A percentile compares a stretch with the other conserved stretches of the same genome.
These are phyloP conservation scores for Aethionema arabicum DNA, from an alignment of 345 rosid species.

Conservation along the genomic window DNA sequence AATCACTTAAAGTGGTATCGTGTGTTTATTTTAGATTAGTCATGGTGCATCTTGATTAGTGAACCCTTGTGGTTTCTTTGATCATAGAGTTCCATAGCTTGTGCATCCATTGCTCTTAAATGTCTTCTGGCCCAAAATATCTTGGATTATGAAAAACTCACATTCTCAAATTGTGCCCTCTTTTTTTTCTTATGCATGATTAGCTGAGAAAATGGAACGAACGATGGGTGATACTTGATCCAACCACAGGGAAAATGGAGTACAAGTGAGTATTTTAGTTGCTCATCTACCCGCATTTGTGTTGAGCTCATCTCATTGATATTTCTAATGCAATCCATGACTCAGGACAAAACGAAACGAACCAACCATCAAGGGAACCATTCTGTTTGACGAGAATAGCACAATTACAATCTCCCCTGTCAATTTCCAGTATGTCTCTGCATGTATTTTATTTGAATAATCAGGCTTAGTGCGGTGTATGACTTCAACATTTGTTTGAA, in stretches of 20 bases:
- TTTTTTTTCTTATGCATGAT: slow-evolving; percentile 25
- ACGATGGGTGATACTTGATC: slow-evolving; percentile 94
- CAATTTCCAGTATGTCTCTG: slow-evolving; percentile 74
- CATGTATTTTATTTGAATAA: not conserved
- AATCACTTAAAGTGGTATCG: too few species aligned
- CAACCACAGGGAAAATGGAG: slow-evolving; percentile 95
- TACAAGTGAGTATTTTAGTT: slow-evolving; percentile 60
- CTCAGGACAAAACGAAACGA: slow-evolving; percentile 86
- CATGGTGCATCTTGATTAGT: not conserved
- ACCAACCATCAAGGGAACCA: slow-evolving; percentile 78
- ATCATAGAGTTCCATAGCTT: slow-evolving; percentile 5
- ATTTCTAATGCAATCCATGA: slow-evolving; percentile 1
- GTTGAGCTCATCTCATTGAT: slow-evolving; percentile 3
- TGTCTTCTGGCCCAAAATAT: slow-evolving; percentile 14
- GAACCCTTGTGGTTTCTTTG: slow-evolving; percentile 14
- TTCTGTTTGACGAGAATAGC: slow-evolving; percentile 84
- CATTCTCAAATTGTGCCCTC: not conserved
- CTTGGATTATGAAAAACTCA: not conserved
- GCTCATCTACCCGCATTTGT: slow-evolving; percentile 9
- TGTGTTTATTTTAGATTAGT: too few species aligned
- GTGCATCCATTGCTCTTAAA: not conserved
- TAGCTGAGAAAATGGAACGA: slow-evolving; percentile 98
- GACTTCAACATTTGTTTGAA: slow-evolving; percentile 9
- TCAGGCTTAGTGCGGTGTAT: slow-evolving; percentile 7
- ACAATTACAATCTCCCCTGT: slow-evolving; percentile 84